Conservation (phyloP, 2,329 filamentous ascomycete species). For the Alternaria arborescens region DNA sequence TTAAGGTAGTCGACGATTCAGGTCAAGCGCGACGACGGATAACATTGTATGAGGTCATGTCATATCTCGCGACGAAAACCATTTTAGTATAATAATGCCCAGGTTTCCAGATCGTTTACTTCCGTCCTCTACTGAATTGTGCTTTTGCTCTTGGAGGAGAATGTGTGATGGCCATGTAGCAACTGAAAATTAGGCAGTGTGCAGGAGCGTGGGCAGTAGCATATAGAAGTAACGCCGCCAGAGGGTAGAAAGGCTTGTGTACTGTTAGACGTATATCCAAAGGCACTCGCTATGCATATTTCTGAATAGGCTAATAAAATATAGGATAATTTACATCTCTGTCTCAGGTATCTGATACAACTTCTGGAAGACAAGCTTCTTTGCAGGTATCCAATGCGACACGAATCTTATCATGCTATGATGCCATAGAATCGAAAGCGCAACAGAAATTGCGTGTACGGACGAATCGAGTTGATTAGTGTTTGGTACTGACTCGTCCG, state of each 20-base stretch:
- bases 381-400: background rate
- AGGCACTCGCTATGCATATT: background rate
- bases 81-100: background rate
- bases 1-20: constrained; percentile 51
- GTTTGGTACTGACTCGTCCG: background rate
- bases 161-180: background rate
- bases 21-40: background rate
- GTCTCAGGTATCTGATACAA: background rate
- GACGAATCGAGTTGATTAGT: background rate
- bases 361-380: background rate
- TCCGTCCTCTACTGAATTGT: background rate
- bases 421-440: background rate
- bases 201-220: background rate
- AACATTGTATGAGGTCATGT: background rate
- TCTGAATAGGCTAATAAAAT: background rate
- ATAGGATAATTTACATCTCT: background rate
- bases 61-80: background rate
- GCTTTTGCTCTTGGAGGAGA: background rate
- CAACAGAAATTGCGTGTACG: background rate
- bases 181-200: background rate
- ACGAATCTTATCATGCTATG: background rate
- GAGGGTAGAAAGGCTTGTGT: background rate
- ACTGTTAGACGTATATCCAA: background rate
- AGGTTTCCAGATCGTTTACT: background rate
- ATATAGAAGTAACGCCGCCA: background rate